Evolutionary conservation across 2,329 filamentous ascomycete species (phyloP), one percentile per base, ranked within the genome.

Genomic region (Diaporthe sp.): DNA sequence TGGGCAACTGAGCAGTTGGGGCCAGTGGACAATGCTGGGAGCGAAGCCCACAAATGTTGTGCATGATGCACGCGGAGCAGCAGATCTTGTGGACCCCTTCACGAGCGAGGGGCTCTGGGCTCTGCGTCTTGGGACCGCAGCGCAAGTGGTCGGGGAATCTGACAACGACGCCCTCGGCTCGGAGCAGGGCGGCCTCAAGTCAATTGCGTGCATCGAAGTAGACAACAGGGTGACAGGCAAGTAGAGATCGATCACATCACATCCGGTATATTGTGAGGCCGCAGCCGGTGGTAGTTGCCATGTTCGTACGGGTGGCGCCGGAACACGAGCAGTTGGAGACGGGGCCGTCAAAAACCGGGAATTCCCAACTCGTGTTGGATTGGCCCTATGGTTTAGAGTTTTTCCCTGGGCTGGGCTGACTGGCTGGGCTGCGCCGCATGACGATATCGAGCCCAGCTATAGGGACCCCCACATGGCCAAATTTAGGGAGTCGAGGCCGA

Each of bases 381-480:
- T 34, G 65, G 65, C 65, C 65, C 65, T 55, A 69, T 10, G 49
- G 51, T 69, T 65, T 69, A 55, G 46, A 55, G 34, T 69, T 69
- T 68, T 69, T 53, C 39, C 4, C n/a, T 46, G 39, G 59, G 59
- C 42, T 31, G 61, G 57, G n/a, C 59, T 62, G 59, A n/a, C 57
- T 59, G 25, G 42, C 61, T 49, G 34, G 65, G 65, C 65, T 69
- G 65, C 65, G 65, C 49, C 65, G 65, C 65, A 69, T 69, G 65
- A 69, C 65, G 49, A 69, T 55, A 69, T 55, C 34, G 22, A 22
- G 49, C 65, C n/a, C 46, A 68, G 46, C 34, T 69, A 69, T 55
- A 69, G 65, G 65, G 49, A 69, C 46, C 46, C 65, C 65, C 31
- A 39, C 65, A 68, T 68, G 31, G 65, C 65, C 65, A 69, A 69